Percentiles rank a stretch among this genome's conserved stretches.
phyloP scores from a whole-genome alignment of 176 grass and related monocot genomes.

The Juncus effusus region DNA sequence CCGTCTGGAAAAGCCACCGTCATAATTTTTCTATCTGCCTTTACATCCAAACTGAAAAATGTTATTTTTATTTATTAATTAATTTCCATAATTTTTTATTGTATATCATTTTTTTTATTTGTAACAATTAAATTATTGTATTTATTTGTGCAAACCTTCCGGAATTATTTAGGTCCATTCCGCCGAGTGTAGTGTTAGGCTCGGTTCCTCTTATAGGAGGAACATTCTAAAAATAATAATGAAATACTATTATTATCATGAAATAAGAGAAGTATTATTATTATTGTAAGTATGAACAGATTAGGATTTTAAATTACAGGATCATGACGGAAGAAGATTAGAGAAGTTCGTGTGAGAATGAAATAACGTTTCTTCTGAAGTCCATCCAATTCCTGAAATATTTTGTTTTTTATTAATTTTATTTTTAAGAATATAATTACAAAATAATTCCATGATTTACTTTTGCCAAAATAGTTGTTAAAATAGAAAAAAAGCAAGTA shows the following conservation, averaged over 20 bases:
- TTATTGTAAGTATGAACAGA: no score
- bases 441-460: no score
- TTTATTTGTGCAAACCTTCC: conserved; percentile 62
- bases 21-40: conserved; percentile 90
- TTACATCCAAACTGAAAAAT: conserved; percentile 79
- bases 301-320: conserved; percentile 36
- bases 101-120: no score
- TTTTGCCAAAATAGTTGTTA: no score
- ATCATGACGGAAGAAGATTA: conserved; percentile 88
- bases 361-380: conserved; percentile 98
- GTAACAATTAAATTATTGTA: not conserved
- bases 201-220: conserved; percentile 68
- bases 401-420: not conserved
- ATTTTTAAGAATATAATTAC: no score
- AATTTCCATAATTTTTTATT: no score
- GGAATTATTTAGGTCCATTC: conserved; percentile 88
- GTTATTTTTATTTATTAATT: no score
- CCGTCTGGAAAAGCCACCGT: conserved; percentile 85
- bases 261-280: no score
- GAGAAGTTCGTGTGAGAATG: conserved; percentile 84
- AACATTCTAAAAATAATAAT: conserved; percentile 54
- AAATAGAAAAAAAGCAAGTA: conserved; percentile 16
- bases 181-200: conserved; percentile 75
- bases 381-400: conserved; percentile 88
- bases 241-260: not conserved